Conservation (phyloP, 352 stramenopile species). For the Phytophthora cactorum region DNA sequence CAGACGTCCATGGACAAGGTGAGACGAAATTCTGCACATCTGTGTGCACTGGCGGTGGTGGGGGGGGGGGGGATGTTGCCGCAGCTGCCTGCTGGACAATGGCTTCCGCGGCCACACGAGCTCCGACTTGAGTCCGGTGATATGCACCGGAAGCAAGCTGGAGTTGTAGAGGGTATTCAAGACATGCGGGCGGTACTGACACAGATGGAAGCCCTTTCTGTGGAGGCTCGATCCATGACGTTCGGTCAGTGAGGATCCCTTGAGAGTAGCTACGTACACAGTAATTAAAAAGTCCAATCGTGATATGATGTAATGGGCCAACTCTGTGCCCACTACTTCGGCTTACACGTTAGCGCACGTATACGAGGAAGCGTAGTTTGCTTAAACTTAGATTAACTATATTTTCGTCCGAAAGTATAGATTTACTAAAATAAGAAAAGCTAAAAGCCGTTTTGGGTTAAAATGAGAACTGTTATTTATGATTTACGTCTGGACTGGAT, state of each 20-base stretch:
- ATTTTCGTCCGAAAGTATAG: no score
- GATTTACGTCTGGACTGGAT: no score
- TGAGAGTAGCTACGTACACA: no score
- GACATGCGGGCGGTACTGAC: constrained; percentile 1
- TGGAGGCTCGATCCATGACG: constrained; percentile 7
- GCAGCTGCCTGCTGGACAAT: neutral
- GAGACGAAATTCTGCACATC: neutral
- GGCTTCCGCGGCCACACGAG: neutral
- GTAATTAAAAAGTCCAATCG: no score
- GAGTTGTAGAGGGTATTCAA: neutral
- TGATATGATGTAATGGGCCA: no score
- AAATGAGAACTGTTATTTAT: no score
- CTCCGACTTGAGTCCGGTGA: constrained; percentile 1
- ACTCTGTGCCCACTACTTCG: no score
- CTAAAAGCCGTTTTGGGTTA: no score
- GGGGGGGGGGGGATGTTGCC: neutral
- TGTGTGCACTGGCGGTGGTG: neutral
- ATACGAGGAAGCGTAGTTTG: no score
- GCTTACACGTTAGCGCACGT: no score
- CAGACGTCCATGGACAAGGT: constrained; percentile 6
- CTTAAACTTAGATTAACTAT: no score
- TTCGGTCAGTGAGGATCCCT: neutral
- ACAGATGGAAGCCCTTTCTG: constrained; percentile 3
- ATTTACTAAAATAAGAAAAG: no score
- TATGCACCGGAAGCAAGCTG: constrained; percentile 7